Conservation (phyloP, 2,329 filamentous ascomycete species). For the Grosmannia clavigera region DNA sequence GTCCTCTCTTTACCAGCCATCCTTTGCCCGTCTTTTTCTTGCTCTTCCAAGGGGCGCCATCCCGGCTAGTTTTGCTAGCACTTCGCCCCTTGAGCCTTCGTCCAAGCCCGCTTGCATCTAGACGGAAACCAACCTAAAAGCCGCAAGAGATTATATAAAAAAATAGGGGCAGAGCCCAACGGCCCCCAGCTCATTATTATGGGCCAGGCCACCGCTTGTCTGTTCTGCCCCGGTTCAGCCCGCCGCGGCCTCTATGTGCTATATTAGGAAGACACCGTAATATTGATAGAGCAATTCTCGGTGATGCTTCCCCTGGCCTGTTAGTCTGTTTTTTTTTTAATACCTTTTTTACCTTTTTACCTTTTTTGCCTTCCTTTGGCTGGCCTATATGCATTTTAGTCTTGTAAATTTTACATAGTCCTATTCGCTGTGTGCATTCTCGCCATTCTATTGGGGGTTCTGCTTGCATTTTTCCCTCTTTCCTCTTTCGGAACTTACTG, state of each 20-base stretch:
- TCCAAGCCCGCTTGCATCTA: neutral
- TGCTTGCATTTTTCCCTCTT: neutral
- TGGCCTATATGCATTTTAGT: neutral
- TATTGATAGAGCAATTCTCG: neutral
- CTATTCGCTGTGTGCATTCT: neutral
- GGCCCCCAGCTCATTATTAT: neutral
- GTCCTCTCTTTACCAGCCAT: too few species aligned
- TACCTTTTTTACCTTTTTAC: too few species aligned
- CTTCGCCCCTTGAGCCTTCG: neutral
- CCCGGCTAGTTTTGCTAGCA: neutral
- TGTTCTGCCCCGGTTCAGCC: neutral
- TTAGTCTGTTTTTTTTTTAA: neutral
- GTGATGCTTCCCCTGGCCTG: neutral
- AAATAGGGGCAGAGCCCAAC: neutral
- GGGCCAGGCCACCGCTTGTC: neutral
- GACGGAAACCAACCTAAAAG: neutral
- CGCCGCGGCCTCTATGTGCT: neutral
- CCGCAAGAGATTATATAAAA: neutral
- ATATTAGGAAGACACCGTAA: neutral
- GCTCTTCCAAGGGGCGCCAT: neutral
- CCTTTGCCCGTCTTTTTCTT: neutral
- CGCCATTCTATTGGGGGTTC: neutral
- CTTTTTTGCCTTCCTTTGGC: too few species aligned
- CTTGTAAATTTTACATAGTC: neutral
- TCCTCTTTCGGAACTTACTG: constrained; percentile 1